Base-by-base conservation (phyloP, 2,329 filamentous ascomycete genomes). In the Byssothecium circinans region DNA sequence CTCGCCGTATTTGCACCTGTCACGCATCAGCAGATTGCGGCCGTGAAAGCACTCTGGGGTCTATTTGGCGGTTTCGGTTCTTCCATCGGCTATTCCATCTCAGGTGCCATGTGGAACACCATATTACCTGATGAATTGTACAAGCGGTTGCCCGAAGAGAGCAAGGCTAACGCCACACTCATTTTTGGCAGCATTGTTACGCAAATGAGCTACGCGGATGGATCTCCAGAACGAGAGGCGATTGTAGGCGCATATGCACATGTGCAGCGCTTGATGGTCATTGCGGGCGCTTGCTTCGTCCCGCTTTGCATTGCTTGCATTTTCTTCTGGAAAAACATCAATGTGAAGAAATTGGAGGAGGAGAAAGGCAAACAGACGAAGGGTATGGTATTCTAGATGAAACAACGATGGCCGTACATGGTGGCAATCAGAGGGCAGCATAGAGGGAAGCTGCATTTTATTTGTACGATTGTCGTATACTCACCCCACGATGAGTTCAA, bases 11-110 rank as follows among this genome's bases (percentile, higher is more conserved):
- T 64, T 57, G 58, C 56, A 0, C 57, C 60, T 1, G 61, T 64
- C 17, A 61, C 60, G 1, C 63, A 67, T 20, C 62, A 67, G 37
- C 56, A 67, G 34, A 52, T 67, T 2, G 63, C 63, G 1, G 58
- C 47, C 6, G 47, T 65, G 2, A 56, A 42, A 12, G 63, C 63
- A 0, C 73, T 88, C 47, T 76, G 83, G 45, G 76, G 80, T 17
- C 77, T 87, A 4, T 81, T 83, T 29, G 76, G 80, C 53, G 19
- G 19, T 18, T 27, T 43, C 19, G 41, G 41, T 11, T 25, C 41
- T 17, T 25, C 19, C 12, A 29, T 43, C 14, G 41, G 41, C 8
- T 18, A 15, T 19, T 8, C 29, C 12, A 36, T 43, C n/a, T 43
- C 41, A 80, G 79, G 39, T 20, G 39, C 39, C 5, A 41, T 43